phyloP scores from a whole-genome alignment of 1,284 basidiomycete species.

The Ceratobasidium sp. region DNA sequence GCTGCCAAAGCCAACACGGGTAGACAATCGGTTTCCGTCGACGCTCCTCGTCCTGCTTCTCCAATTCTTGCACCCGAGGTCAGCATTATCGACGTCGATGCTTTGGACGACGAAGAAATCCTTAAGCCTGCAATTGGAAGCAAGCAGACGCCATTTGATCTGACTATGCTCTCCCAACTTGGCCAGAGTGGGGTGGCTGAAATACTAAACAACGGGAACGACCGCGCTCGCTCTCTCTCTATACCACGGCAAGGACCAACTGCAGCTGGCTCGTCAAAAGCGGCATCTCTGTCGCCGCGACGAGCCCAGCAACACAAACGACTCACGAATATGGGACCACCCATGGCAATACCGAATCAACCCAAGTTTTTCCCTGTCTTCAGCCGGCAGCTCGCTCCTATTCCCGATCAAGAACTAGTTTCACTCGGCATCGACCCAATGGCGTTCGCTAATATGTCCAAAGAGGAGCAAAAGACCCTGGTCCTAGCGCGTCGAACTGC shows the following conservation, averaged over 20 bases:
- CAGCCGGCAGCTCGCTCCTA: constrained; percentile 19
- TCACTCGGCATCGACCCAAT: constrained; percentile 46
- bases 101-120: neutral
- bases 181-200: neutral
- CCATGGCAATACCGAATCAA: constrained; percentile 24
- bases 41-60: neutral
- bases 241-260: neutral
- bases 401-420: constrained; percentile 30
- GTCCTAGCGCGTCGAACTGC: constrained; percentile 18
- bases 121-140: constrained; percentile 1
- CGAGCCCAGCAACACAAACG: constrained; percentile 4
- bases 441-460: constrained; percentile 7
- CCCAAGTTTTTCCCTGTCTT: constrained; percentile 35
- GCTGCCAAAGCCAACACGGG: constrained; percentile 47
- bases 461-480: neutral
- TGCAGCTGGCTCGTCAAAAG: constrained; percentile 7
- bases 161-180: constrained; percentile 36
- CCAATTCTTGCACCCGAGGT: neutral
- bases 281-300: constrained; percentile 25
- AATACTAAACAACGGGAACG: neutral
- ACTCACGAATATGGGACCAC: constrained; percentile 35
- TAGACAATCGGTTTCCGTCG: constrained; percentile 8
- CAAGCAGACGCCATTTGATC: constrained; percentile 17
- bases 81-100: constrained; percentile 12
- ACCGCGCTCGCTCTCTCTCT: constrained; percentile 34